Percentiles rank a stretch among this genome's conserved stretches.
Conservation (phyloP, 2,329 filamentous ascomycete genomes). For the Phyllosticta citribraziliensis region DNA sequence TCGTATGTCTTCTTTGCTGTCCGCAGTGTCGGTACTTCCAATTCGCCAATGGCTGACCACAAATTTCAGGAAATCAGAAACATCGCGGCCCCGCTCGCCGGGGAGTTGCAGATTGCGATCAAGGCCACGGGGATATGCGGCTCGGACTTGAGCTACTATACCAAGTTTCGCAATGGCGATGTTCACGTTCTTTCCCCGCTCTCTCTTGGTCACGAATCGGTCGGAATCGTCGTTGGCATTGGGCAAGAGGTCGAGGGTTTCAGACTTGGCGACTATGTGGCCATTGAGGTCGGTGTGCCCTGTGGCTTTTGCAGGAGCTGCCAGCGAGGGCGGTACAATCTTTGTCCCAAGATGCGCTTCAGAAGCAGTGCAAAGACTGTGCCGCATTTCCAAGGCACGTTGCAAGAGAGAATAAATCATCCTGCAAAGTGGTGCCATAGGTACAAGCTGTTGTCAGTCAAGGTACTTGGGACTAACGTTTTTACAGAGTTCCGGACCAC, state of each 20-base stretch:
- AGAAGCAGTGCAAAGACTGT: slow-evolving; percentile 34
- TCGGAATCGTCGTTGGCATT: slow-evolving; percentile 13
- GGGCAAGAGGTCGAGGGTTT: slow-evolving; percentile 13
- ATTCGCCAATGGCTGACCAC: slow-evolving; percentile 12
- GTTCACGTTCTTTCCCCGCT: slow-evolving; percentile 56
- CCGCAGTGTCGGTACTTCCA: slow-evolving; percentile 17
- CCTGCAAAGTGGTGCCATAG: slow-evolving; percentile 36
- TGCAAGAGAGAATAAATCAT: slow-evolving; percentile 35
- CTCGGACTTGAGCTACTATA: slow-evolving; percentile 62
- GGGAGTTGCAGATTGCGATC: slow-evolving; percentile 56
- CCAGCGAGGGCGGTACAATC: slow-evolving; percentile 33
- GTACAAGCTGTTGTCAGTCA: slow-evolving; percentile 24
- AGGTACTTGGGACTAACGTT: slow-evolving; percentile 13
- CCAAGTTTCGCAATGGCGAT: slow-evolving; percentile 62
- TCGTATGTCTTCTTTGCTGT: slow-evolving; percentile 22
- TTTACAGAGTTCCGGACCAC: slow-evolving; percentile 28
- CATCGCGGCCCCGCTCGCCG: slow-evolving; percentile 43
- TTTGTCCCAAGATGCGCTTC: slow-evolving; percentile 33
- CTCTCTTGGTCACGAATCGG: slow-evolving; percentile 36
- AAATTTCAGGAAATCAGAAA: slow-evolving; percentile 43
- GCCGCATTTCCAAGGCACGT: slow-evolving; percentile 34
- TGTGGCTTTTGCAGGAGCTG: slow-evolving; percentile 29
- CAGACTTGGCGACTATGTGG: slow-evolving; percentile 15
- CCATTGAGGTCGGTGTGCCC: slow-evolving; percentile 16
- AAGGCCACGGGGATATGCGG: slow-evolving; percentile 60